Evolutionary conservation across 1,139 yeast species (phyloP), one percentile per base, ranked within the genome.

Genomic region (Casaregolazyma suthepensis): DNA sequence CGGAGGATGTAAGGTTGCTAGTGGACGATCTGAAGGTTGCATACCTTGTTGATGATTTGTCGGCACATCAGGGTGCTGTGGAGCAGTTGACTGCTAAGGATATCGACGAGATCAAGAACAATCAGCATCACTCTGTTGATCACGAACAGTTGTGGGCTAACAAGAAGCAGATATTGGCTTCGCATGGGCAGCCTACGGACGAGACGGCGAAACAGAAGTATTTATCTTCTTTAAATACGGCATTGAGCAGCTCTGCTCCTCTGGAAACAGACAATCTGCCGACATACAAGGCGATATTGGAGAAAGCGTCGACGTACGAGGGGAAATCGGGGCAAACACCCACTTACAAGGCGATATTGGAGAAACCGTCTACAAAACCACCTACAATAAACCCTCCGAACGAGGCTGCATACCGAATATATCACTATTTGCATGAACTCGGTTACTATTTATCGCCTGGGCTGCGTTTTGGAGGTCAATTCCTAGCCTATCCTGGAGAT

Each of bases 401-500:
- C 1, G 49, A 54, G 9, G 59, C 60, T 1, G 54, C 66, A 7
- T 68, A 66, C 50, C 55, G 61, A 9, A 64, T 78, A 29, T 80
- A 71, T 61, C 69, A 70, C 45, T 66, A 73, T 51, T 67, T 87
- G 47, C 81, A 78, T 56, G 59, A 64, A 1, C 63, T 66, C 18
- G 81, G 79, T 0, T 84, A 77, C 65, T 86, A 66, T 61, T 59
- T 90, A 20, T 76, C 90, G 38, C 96, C 98, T 0, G 99, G 98
- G 0, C 73, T 90, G 45, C 77, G 96, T 56, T 93, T 91, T 66
- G 99, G 99, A 0, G 95, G 96, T 2, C 83, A 83, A 55, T 89
- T 82, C 63, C 80, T 93, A 52, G 90, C 93, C 1, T 93, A 93
- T 62, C 98, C 98, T 0, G 98, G 97, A 0, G 99, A 93, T 66